Base-by-base conservation (phyloP, 2,329 filamentous ascomycete species). In the Trichophyton simii region DNA sequence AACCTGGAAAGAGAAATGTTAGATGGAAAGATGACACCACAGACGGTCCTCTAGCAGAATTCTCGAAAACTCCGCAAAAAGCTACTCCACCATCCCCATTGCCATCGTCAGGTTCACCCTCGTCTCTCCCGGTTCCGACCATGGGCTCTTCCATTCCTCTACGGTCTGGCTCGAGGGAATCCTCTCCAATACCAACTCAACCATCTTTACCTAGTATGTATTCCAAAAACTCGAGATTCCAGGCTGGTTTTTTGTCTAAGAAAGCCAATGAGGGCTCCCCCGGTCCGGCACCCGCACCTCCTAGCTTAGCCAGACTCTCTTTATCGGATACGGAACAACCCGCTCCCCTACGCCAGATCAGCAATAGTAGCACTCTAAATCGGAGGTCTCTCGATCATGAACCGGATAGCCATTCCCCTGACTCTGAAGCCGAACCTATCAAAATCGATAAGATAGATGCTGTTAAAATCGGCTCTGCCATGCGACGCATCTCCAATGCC, bases 21-120 rank as follows among this genome's bases (percentile, higher is more conserved):
- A 84, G 92, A 65, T 99, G 94, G 94, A 86, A 89, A 62, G 91
- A 95, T 68, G 94, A 97, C 68, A 89, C 87, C 1, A 87, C 95
- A 69, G 85, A 92, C 59, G 52, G 91, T 25, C 86, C 87, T 0
- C 77, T 97, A 61, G 91, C 88, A 9, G 94, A 97, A 71, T 96
- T 92, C 71, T 89, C 92, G 70, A 89, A 90, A 75, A 96, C 92
- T 2, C 92, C 94, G 0, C 83, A 91, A 72, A 88, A 86, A 70
- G 73, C 81, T 7, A 73, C 81, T 7, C 78, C 82, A 15, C 78
- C 79, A 1, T 82, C 83, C 0, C 82, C 84, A 5, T 82, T 85
- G 58, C 73, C 74, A 25, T 18, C 22, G n/a, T 80, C 81, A 31
- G 72, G 28, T 4, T 50, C 58, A 13, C 79, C 46, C 22, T 63